Evolutionary conservation across 2,329 filamentous ascomycete genomes (phyloP), one percentile per base, ranked within the genome.

Genomic region (Didymella lethalis): DNA sequence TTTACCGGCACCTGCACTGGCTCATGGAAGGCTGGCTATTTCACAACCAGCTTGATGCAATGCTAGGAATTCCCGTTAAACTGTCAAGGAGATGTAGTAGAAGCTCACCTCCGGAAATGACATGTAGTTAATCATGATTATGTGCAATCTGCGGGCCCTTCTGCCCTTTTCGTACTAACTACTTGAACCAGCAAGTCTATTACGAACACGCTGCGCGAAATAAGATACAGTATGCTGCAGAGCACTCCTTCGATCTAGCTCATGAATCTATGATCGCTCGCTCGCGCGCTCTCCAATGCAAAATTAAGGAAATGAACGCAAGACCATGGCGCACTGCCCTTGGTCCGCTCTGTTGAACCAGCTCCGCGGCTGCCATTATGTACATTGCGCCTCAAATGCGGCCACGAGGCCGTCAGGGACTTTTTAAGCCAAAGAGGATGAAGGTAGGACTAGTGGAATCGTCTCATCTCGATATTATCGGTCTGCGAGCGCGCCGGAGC

Each of bases 401-500:
- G 6, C 23, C 41, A n/a, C 14, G 11, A 10, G 23, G 23, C 41
- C 28, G 14, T 43, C 20, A 16, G 23, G n/a, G 14, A 16, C 20
- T 16, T 31, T 34, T 20, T 7, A 43, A 23, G 41, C 14, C 16
- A 49, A 55, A 41, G 7, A 12, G 34, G 28, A 29, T 12, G 8
- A 14, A 8, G 11, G 8, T 8, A 7, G 47, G 38, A 52, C 54
- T 51, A 74, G 25, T 62, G 69, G 26, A 75, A 64, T 11, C 64
- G 64, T 58, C 65, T 70, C 74, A 77, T 75, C 61, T 77, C 73
- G 43, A 69, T 64, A 18, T 58, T 71, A n/a, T 76, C 73, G 11
- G 73, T 75, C 34, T 66, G 64, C 14, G 71, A 61, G 7, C 74
- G 64, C 6, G 32, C 38, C 6, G 73, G 75, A 1, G 60, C 58